phyloP scores from a whole-genome alignment of 2,329 filamentous ascomycete species.

The Penicillium sp. region DNA sequence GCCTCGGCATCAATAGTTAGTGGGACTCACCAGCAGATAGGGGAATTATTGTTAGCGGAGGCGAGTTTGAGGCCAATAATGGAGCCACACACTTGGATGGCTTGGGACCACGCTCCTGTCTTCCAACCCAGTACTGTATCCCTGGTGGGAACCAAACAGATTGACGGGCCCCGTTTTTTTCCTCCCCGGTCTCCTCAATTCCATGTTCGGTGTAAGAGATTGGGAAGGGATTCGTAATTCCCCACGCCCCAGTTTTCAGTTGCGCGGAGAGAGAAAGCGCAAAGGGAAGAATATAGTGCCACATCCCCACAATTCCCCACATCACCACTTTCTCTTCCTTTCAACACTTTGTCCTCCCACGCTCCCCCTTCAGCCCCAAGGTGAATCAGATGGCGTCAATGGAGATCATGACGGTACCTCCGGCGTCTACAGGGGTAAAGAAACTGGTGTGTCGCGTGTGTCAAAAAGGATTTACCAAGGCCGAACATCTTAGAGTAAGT shows the following conservation, averaged over 20 bases:
- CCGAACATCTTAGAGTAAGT: constrained; percentile 43
- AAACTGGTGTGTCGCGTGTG: constrained; percentile 41
- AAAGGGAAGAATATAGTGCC: constrained; percentile 11
- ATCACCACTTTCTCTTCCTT: constrained; percentile 2
- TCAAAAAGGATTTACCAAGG: constrained; percentile 45
- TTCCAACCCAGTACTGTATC: not conserved
- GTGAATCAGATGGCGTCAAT: constrained; percentile 3
- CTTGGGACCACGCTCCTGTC: not conserved
- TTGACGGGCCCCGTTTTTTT: not conserved
- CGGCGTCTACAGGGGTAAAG: constrained; percentile 22
- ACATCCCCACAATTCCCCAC: constrained; percentile 29
- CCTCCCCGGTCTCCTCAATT: not conserved
- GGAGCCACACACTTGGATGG: too few relatives aligned
- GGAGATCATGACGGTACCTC: constrained; percentile 10
- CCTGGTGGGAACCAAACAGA: not conserved
- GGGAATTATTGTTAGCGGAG: not conserved
- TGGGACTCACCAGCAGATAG: not conserved
- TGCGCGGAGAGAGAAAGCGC: not conserved
- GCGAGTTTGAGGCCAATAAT: not conserved
- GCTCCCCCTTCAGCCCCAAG: constrained; percentile 1
- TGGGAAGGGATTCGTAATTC: not conserved
- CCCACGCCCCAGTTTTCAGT: not conserved
- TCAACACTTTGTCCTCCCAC: not conserved
- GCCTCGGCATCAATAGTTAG: not conserved
- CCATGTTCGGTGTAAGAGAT: not conserved